Percentiles rank a stretch among this genome's conserved stretches.
Conservation (phyloP, 2,329 filamentous ascomycete genomes). For the Penicillium sp. region DNA sequence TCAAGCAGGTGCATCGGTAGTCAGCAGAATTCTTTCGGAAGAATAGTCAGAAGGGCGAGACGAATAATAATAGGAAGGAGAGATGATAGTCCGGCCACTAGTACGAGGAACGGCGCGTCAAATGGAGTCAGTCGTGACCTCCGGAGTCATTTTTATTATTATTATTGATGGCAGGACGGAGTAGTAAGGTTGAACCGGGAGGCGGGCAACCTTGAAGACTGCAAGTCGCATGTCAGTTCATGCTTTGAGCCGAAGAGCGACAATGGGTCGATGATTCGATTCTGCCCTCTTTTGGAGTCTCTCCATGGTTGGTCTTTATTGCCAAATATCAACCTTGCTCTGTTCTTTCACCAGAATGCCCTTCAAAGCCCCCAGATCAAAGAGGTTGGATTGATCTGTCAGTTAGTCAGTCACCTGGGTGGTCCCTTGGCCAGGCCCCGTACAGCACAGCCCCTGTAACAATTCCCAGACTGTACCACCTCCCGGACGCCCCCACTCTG, state of each 20-base stretch:
- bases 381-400: conserved; percentile 8
- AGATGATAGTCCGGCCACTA: conserved; percentile 25
- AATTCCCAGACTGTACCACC: conserved; percentile 11
- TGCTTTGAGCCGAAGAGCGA: not conserved
- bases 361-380: conserved; percentile 6
- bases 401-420: not conserved
- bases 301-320: not conserved
- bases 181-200: conserved; percentile 2
- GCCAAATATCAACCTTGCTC: not conserved
- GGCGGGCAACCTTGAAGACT: conserved; percentile 2
- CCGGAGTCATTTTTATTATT: not conserved
- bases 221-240: conserved; percentile 6
- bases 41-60: conserved; percentile 17
- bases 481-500: conserved; percentile 2
- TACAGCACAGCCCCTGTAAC: conserved; percentile 16
- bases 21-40: conserved; percentile 17
- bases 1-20: conserved; percentile 3
- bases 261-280: not conserved
- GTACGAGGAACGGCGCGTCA: conserved; percentile 19
- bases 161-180: conserved; percentile 8
- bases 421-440: conserved; percentile 9
- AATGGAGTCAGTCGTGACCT: conserved; percentile 18
- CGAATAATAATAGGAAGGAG: conserved; percentile 26
- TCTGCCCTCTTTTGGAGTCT: not conserved
- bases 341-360: not conserved